Conservation (phyloP, 495 filamentous ascomycete genomes). For the Thermochaetoides thermophila region DNA sequence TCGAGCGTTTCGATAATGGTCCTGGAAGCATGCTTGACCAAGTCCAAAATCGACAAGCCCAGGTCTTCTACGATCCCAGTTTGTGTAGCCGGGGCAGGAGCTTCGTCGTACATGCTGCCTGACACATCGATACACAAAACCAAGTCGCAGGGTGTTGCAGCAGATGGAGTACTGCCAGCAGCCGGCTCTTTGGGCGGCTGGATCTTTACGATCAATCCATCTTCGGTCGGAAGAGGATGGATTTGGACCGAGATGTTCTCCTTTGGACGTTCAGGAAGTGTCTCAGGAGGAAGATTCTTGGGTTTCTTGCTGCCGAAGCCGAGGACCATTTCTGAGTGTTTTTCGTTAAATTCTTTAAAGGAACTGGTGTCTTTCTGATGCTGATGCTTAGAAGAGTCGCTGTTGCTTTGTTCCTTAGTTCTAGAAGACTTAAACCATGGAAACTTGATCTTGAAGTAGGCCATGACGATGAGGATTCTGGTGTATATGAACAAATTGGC, state of each 20-base stretch:
- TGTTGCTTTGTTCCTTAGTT: no score
- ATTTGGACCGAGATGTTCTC: slow-evolving; percentile 12
- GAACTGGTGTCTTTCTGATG: no score
- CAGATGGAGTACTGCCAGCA: slow-evolving; percentile 8
- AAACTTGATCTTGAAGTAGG: no score
- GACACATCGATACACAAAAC: slow-evolving; percentile 35
- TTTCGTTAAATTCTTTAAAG: no score
- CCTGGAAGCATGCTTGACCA: slow-evolving; percentile 30
- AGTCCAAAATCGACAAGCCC: slow-evolving; percentile 28
- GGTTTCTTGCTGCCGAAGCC: no score
- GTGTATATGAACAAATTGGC: no score
- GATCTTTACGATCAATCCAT: slow-evolving; percentile 25
- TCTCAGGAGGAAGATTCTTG: no score
- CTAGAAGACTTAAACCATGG: no score
- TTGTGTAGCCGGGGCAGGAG: slow-evolving; percentile 16
- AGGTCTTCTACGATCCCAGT: slow-evolving; percentile 17
- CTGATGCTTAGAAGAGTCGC: no score
- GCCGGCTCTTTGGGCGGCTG: slow-evolving; percentile 20
- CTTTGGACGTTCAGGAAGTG: no score
- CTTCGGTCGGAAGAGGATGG: slow-evolving; percentile 14
- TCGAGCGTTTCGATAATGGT: slow-evolving; percentile 30
- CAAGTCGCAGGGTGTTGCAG: slow-evolving; percentile 26
- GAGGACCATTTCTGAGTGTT: no score
- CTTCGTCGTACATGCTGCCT: slow-evolving; percentile 23
- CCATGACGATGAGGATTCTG: no score